These are phyloP conservation scores for Colletotrichum liriopes DNA, from an alignment of 2,329 filamentous ascomycete species.

Conservation along the genomic window DNA sequence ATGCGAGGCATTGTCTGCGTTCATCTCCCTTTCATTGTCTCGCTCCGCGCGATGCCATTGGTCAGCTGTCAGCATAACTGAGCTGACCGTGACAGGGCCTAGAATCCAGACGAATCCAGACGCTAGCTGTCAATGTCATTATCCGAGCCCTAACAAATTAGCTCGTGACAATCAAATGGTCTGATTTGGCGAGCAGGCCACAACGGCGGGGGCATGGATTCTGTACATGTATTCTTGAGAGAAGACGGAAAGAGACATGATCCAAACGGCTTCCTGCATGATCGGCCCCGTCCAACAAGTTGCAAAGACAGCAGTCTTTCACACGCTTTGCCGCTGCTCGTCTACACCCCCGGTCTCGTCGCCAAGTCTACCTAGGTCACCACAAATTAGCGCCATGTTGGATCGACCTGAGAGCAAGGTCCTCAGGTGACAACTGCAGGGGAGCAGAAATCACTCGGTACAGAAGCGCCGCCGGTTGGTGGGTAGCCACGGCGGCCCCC, in stretches of 20 bases:
- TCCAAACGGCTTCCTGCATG: conserved; percentile 2
- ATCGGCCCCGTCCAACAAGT: neutral
- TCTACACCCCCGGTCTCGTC: conserved; percentile 1
- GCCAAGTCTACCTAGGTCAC: conserved; percentile 4
- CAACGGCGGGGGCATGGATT: neutral
- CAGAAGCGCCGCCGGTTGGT: conserved; percentile 11
- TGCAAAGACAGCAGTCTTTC: neutral
- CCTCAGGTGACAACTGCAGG: conserved; percentile 16
- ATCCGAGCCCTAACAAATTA: conserved; percentile 38
- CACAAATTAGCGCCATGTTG: conserved; percentile 17
- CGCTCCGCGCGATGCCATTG: conserved; percentile 11
- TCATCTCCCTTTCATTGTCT: conserved; percentile 13
- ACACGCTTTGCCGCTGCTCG: neutral
- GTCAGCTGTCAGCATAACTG: conserved; percentile 12
- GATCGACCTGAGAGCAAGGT: conserved; percentile 13
- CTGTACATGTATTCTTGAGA: too few species aligned
- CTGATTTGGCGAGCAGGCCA: conserved; percentile 27
- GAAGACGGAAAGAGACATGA: neutral
- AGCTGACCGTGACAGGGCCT: conserved; percentile 32
- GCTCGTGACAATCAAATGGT: conserved; percentile 23
- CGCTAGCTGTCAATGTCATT: conserved; percentile 36
- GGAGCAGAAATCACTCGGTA: neutral
- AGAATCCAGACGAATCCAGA: conserved; percentile 21
- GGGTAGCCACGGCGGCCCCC: conserved; percentile 16
- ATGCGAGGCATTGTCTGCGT: conserved; percentile 27